These are phyloP conservation scores for Pseudocercospora fijiensis DNA, from an alignment of 2,329 filamentous ascomycete genomes.

Conservation along the genomic window DNA sequence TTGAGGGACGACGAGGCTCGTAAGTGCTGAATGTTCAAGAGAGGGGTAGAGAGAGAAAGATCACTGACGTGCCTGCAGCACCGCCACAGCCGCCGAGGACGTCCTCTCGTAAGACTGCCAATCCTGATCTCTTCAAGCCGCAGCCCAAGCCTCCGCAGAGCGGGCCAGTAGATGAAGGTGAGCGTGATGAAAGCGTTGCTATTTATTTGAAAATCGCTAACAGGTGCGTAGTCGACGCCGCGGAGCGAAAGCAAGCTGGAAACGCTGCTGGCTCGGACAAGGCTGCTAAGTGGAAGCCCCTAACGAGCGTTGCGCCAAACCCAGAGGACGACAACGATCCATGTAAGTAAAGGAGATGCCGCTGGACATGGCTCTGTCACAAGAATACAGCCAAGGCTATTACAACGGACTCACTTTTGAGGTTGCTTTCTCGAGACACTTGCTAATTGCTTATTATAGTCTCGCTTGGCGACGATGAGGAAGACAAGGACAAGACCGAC, in stretches of 20 bases:
- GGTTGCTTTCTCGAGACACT: background rate
- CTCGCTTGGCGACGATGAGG: constrained; percentile 88
- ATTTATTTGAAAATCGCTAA: background rate
- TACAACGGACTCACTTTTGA: background rate
- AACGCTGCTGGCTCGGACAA: constrained; percentile 52
- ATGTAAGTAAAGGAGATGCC: constrained; percentile 47
- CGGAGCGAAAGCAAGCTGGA: constrained; percentile 56
- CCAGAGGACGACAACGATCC: constrained; percentile 91
- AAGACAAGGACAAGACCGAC: constrained; percentile 62
- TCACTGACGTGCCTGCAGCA: constrained; percentile 43
- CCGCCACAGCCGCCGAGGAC: constrained; percentile 51
- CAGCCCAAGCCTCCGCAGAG: constrained; percentile 56
- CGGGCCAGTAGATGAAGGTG: constrained; percentile 66
- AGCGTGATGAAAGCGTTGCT: background rate
- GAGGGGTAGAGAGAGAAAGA: background rate
- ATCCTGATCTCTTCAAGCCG: constrained; percentile 78
- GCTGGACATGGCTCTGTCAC: too few relatives aligned
- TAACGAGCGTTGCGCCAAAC: constrained; percentile 79
- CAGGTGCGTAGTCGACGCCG: constrained; percentile 58
- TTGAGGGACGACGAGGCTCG: constrained; percentile 59
- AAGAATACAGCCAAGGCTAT: background rate
- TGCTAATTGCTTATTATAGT: constrained; percentile 41
- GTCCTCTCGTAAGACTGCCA: constrained; percentile 66
- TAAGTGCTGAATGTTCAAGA: constrained; percentile 39
- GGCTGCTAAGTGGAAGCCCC: constrained; percentile 93